Evolutionary conservation across 306 rosid species (phyloP), one percentile per base, ranked within the genome.

Genomic region (Pueraria montana): DNA sequence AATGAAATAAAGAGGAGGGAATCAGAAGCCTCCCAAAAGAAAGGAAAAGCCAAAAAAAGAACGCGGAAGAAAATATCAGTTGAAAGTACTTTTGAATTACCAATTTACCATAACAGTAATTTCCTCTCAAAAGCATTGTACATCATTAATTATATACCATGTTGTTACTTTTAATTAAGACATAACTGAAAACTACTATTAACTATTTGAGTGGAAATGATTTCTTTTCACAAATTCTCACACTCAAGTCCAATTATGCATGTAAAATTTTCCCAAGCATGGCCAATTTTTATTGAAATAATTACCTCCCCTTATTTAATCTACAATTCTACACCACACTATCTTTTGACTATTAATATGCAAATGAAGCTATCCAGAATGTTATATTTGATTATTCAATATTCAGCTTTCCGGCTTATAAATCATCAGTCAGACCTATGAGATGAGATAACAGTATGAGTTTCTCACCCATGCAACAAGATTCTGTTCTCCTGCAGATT

Each of bases 391-490:
- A 53, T 52, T 17, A 74, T 59, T 55, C 21, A 65, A 36, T 14
- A 61, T 59, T 34, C 66, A 48, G 13, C 8, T 61, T 56, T 61
- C 59, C 42, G 16, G 55, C 38, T 11, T 27, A 20, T 21, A 74
- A 65, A 53, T 55, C 77, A 64, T 20, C 58, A 56, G 56, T 20
- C 63, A 40, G 16, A 21, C 73, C 59, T 11, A 23, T 8, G 1
- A 62, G 72, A 77, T 10, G 21, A 72, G 36, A 72, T 40, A 72
- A 66, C 24, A 18, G 81, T n/a, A 12, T 10, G 43, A 43, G 24
- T 63, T 40, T 88, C 91, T 87, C 90, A 96, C 99, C 97, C 99
- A 96, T 27, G 96, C 93, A 85, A 96, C 99, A 77, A 96, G 91
- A 89, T 92, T 92, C 84, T 93, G 99, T 84, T 95, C 99, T 76